These are phyloP conservation scores for Flaveria trinervia DNA, from an alignment of 129 eudicot genomes.

Conservation along the genomic window DNA sequence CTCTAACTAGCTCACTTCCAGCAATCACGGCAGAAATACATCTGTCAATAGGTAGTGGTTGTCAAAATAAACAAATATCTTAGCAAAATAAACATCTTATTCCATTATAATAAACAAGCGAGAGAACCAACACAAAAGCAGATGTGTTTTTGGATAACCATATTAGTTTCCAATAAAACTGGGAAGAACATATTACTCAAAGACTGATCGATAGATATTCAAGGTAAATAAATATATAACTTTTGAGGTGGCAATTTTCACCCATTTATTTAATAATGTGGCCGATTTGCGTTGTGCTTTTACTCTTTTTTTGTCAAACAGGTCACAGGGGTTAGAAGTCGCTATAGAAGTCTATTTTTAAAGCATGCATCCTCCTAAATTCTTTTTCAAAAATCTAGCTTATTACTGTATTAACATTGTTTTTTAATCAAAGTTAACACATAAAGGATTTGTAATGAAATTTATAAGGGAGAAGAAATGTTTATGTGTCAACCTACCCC, in stretches of 20 bases:
- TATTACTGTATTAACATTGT: background rate
- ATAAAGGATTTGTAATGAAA: background rate
- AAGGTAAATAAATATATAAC: background rate
- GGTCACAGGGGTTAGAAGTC: background rate
- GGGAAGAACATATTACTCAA: background rate
- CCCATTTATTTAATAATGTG: background rate
- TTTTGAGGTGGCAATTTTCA: background rate
- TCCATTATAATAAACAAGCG: background rate
- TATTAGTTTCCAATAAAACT: background rate
- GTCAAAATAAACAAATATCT: background rate
- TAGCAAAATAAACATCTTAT: background rate
- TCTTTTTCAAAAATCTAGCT: background rate
- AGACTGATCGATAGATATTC: background rate
- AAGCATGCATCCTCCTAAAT: background rate
- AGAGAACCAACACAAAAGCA: background rate
- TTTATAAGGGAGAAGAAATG: background rate
- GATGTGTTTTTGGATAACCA: conserved; percentile 1
- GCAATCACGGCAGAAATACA: conserved; percentile 93
- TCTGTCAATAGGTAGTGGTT: conserved; percentile 41
- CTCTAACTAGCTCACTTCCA: conserved; percentile 85
- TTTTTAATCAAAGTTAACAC: background rate
- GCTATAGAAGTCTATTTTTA: background rate
- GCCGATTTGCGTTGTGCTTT: background rate
- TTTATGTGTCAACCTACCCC: background rate
- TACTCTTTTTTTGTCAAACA: background rate